Base-by-base conservation (phyloP, 1,284 basidiomycete genomes). In the Anthracocystis setariae region DNA sequence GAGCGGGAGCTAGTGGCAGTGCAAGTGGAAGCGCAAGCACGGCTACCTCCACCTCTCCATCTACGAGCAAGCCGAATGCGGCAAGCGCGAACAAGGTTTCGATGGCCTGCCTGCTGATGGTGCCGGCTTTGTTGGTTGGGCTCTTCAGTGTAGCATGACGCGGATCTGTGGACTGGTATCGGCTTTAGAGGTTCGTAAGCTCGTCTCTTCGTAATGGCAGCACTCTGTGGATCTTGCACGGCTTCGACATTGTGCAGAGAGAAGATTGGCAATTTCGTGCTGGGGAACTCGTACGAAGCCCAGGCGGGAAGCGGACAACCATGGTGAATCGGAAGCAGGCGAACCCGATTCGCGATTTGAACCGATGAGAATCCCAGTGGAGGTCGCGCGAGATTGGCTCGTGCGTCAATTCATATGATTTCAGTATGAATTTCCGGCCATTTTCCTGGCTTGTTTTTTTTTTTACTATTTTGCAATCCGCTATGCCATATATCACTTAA, bases 61-160 rank as follows among this genome's bases (percentile, higher is more conserved):
- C 62, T 12, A 33, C 38, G 1, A 29, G 44, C 29, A 58, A 40
- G 33, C 37, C 46, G 18, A 54, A 58, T 20, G 48, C 49, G 5
- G 61, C 49, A 7, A 37, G 3, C n/a, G 13, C 10, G 35, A 24
- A 8, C 18, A 29, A 33, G n/a, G 8, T 42, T 9, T 38, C 39
- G 25, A 7, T 39, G 21, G 9, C 38, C 2, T 21, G 23, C 5
- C 15, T 54, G 5, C 9, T 43, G 13, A 13, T 54, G 37, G 29
- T 46, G 2, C 50, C 62, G 20, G 50, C 50, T 37, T 27, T 58
- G 18, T 15, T 42, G 40, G 18, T 23, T 9, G 35, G 13, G 5
- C 5, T 37, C 8, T 17, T 37, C 35, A 37, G 8, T 37, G 8
- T 37, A 8, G 12, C n/a, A 5, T 37, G 35, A 37, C 17, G 29